These are phyloP conservation scores for Eutypella sp. DNA, from an alignment of 2,329 filamentous ascomycete species.

Conservation along the genomic window DNA sequence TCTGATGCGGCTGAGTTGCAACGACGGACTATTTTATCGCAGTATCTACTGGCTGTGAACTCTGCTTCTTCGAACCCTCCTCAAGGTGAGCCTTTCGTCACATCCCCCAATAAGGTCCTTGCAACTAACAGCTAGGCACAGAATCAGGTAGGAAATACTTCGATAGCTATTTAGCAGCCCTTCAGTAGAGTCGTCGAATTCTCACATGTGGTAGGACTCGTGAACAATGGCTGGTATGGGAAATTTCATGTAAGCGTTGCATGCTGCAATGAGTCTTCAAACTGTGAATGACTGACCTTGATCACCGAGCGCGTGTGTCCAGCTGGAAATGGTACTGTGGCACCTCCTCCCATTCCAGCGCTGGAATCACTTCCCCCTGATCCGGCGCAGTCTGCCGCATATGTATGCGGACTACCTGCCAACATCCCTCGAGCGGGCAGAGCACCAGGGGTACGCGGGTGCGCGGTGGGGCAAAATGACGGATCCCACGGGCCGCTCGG, in stretches of 20 bases:
- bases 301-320: no score
- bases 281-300: neutral
- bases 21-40: constrained; percentile 46
- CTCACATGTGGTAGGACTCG: constrained; percentile 31
- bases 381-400: constrained; percentile 38
- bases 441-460: constrained; percentile 36
- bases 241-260: constrained; percentile 42
- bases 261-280: neutral
- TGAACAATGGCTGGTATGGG: constrained; percentile 53
- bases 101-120: neutral
- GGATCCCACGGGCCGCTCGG: constrained; percentile 48
- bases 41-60: constrained; percentile 49
- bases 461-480: constrained; percentile 51
- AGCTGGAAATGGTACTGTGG: constrained; percentile 52
- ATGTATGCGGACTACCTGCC: constrained; percentile 43
- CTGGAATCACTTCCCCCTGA: constrained; percentile 42
- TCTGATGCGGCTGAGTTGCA: constrained; percentile 44
- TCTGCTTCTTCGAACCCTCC: constrained; percentile 43
- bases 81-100: constrained; percentile 31
- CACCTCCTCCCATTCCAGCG: constrained; percentile 46
- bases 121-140: constrained; percentile 7
- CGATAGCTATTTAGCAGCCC: constrained; percentile 5
- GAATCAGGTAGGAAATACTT: constrained; percentile 12
- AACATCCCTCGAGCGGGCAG: constrained; percentile 32
- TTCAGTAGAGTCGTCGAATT: no score